Evolutionary conservation across 768 basidiomycete genomes (phyloP), one percentile per base, ranked within the genome.

Genomic region (Leccinum incarnatum): DNA sequence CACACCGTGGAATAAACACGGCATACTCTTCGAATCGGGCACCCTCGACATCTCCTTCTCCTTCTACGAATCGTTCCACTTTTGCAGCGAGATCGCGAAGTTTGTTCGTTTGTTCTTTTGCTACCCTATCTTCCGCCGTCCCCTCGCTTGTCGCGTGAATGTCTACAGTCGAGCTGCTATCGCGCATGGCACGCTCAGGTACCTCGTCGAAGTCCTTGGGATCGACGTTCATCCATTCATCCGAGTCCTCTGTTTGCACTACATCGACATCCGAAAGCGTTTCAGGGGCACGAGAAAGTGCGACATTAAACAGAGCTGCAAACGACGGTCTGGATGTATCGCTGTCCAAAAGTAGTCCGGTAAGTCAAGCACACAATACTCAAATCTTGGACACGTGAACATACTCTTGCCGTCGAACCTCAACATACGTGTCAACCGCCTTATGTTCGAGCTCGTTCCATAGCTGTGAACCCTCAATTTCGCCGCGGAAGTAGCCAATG

Each of bases 11-110:
- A 51, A 25, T 55, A 55, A 55, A 27, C 51, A 48, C 46, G 17
- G 78, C 89, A 68, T 74, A 98, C 95, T 98, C 96, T 55, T 87
- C 85, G 67, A 99, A 96, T 62, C 79, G 75, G 0, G 94, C 97
- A 4, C 97, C 97, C 61, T 93, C 89, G 9, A 97, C 60, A 59
- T 91, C 89, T 2, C 97, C 97, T 68, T 95, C 76, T 2, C 91
- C 94, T 64, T 93, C 86, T 2, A 99, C 87, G 69, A 99, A 99
- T n/a, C 78, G 77, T 65, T 91, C 89, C 1, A 99, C 93, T 69
- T 92, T 91, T 59, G 81, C 75, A 11, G 97, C 95, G 54, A 99
- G 79, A 59, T 83, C 81, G 64, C 84, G 85, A 30, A 98, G 74
- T 59, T 82, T 83, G 21, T 79, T 71, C 10, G 93, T 88, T 69